phyloP scores from a whole-genome alignment of 164 flowering plant species.

The Litsea cubeba region DNA sequence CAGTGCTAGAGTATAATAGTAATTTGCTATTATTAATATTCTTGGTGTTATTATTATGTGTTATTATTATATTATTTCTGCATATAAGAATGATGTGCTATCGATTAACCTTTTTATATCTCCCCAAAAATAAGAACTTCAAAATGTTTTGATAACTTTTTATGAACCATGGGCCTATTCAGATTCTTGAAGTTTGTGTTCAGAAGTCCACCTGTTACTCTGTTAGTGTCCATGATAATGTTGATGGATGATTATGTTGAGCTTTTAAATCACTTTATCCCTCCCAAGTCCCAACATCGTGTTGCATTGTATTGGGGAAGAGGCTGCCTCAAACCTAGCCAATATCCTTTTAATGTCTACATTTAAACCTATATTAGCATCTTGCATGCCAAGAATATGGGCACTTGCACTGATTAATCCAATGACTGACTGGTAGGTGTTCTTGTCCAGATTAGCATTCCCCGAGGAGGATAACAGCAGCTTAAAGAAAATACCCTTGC shows the following conservation, averaged over 20 bases:
- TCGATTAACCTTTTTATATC: too few species aligned
- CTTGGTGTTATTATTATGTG: too few species aligned
- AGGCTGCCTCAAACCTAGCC: neutral
- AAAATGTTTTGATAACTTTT: too few species aligned
- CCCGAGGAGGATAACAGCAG: slow-evolving; percentile 67
- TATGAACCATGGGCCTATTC: neutral
- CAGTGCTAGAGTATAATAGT: too few species aligned
- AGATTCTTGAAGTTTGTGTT: neutral
- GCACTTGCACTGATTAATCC: neutral
- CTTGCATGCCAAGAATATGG: neutral
- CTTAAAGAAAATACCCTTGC: slow-evolving; percentile 62
- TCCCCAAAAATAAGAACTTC: neutral
- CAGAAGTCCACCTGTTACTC: neutral
- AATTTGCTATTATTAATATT: too few species aligned
- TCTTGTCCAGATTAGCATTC: slow-evolving; percentile 51
- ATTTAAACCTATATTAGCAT: neutral
- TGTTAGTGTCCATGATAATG: neutral
- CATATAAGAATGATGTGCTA: too few species aligned
- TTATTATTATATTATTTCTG: too few species aligned
- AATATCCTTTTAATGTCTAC: too few species aligned
- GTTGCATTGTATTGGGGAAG: neutral
- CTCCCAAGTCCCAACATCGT: too few species aligned
- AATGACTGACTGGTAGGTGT: neutral
- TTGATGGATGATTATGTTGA: neutral
- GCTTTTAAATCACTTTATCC: neutral